Evolutionary conservation across 1,284 basidiomycete genomes (phyloP).

Genomic region (Cryptococcus sp.): DNA sequence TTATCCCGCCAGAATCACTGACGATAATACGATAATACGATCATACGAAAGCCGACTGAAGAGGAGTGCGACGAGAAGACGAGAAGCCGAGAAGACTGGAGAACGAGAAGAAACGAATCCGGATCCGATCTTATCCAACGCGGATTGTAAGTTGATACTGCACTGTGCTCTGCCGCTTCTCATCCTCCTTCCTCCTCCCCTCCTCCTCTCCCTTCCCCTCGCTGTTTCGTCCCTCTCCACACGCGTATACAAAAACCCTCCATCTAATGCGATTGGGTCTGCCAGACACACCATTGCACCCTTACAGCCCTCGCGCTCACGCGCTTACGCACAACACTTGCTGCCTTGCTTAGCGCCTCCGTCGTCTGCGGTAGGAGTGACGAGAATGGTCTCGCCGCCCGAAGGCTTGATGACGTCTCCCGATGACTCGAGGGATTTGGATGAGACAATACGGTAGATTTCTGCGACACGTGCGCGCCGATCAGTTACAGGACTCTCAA

Average conservation of each 20-base stretch:
- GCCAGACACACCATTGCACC: slow-evolving; percentile 2
- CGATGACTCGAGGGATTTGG: slow-evolving; percentile 81
- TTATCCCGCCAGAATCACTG: slow-evolving; percentile 3
- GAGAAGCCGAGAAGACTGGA: background rate
- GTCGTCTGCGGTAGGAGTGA: slow-evolving; percentile 61
- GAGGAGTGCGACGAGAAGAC: background rate
- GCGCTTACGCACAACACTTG: slow-evolving; percentile 50
- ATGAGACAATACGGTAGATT: slow-evolving; percentile 92
- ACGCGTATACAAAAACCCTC: background rate
- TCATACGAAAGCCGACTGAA: background rate
- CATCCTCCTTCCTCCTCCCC: background rate
- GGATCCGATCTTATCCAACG: slow-evolving; percentile 2
- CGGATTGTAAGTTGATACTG: background rate
- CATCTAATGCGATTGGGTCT: no score
- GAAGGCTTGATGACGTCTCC: slow-evolving; percentile 68
- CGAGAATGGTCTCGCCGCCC: slow-evolving; percentile 71
- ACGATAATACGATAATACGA: background rate
- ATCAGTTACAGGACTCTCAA: no score
- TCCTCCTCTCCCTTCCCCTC: background rate
- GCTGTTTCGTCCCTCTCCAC: background rate
- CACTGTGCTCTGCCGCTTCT: background rate
- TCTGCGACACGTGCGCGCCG: slow-evolving; percentile 58
- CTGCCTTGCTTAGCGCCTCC: slow-evolving; percentile 51
- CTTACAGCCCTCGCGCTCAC: background rate
- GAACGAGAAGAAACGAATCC: background rate